Evolutionary conservation across 805 yeast genomes (phyloP), one percentile per base, ranked within the genome.

Genomic region (Blastobotrys mokoenaii): DNA sequence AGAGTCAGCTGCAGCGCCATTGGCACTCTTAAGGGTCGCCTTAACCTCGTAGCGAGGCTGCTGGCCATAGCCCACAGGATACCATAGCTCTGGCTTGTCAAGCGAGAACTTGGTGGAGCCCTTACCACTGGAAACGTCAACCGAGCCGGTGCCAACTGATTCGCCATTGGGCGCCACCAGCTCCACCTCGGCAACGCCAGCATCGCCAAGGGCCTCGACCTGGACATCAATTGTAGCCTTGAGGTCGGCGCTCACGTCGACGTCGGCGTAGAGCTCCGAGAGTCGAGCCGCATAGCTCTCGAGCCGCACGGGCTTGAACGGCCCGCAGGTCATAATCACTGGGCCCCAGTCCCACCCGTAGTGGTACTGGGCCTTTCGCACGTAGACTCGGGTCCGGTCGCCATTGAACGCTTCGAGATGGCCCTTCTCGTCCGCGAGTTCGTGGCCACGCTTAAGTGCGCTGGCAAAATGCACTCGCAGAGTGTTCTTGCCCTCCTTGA

Each of bases 291-390:
- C 43, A 41, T 52, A 61, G 8, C 51, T 46, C 20, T 60, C 54
- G 33, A 70, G 50, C 18, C 46, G 50, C 4, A 72, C 61, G 0
- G 71, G 72, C 45, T 59, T 61, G 47, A 62, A 71, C 1, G 72
- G 72, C 3, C 77, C 77, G 53, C 74, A 68, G 2, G 72, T 64
- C 52, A 69, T 55, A 40, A 69, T 52, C 2, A 60, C 48, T 5
- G 74, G 60, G n/a, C 77, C 79, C 80, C 79, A 74, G 54, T 74
- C 80, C 80, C 79, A 74, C 1, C 79, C 79, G 52, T 64, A 74
- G 49, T 72, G 75, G 53, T 73, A 74, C 51, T 73, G 79, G 1
- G 79, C 76, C 51, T 74, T 74, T 50, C 80, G 61, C 14, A 69
- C 66, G 43, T 71, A 67, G 44, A 69, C 56, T 33, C 79, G 60